A percentile compares a stretch with the other conserved stretches of the same genome.
phyloP scores from a whole-genome alignment of 2,329 filamentous ascomycete genomes.

The Botrytis porri region DNA sequence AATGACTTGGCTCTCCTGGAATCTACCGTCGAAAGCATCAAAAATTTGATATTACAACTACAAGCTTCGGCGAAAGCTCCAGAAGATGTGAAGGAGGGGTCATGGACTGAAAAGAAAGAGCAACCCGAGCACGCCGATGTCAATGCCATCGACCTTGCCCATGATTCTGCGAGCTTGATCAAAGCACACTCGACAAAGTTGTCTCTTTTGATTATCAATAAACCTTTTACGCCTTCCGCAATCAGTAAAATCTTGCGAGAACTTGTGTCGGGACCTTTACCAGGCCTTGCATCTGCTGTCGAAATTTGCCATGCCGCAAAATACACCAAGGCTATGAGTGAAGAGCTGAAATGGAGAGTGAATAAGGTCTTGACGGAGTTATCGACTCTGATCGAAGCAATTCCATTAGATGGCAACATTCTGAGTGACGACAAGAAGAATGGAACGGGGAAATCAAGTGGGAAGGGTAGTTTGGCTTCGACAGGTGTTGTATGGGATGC shows the following conservation, averaged over 20 bases:
- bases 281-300: constrained; percentile 68
- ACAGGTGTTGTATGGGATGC: constrained; percentile 81
- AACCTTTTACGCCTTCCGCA: constrained; percentile 80
- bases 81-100: constrained; percentile 9
- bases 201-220: constrained; percentile 79
- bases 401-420: constrained; percentile 58
- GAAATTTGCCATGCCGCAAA: constrained; percentile 59
- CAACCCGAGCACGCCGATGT: constrained; percentile 33
- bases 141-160: constrained; percentile 65
- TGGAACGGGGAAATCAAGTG: constrained; percentile 39
- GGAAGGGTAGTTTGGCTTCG: constrained; percentile 55
- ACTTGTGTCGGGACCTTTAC: constrained; percentile 69
- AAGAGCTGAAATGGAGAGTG: constrained; percentile 60
- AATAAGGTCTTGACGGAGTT: constrained; percentile 62
- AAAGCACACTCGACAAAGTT: constrained; percentile 84
- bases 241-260: constrained; percentile 68
- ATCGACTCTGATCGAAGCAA: constrained; percentile 54
- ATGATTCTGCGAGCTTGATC: constrained; percentile 69
- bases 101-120: constrained; percentile 14
- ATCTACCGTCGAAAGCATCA: constrained; percentile 29
- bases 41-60: constrained; percentile 31
- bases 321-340: constrained; percentile 62
- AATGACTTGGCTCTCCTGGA: constrained; percentile 30
- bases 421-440: constrained; percentile 48
- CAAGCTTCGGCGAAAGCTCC: constrained; percentile 22